A percentile compares a stretch with the other conserved stretches of the same genome.
phyloP scores from a whole-genome alignment of 441 rosid genomes.

The Pelargonium fulgidum region DNA sequence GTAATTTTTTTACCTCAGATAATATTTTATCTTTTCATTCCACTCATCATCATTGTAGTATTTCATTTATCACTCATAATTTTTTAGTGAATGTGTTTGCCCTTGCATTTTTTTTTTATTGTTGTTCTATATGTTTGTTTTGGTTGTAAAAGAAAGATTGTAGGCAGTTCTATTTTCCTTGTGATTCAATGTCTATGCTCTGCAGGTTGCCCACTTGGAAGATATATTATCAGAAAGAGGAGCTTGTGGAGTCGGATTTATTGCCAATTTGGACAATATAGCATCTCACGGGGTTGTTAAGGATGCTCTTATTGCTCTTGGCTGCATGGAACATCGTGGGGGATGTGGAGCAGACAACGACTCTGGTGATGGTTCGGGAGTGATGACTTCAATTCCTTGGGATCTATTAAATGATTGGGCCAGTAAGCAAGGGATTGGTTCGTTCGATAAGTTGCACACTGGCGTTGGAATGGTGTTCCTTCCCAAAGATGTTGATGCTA shows the following conservation, averaged over 20 bases:
- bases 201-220: constrained; percentile 72
- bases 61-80: too few relatives aligned
- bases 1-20: neutral
- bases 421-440: constrained; percentile 57
- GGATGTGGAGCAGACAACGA: constrained; percentile 99
- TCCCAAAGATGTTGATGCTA: constrained; percentile 56
- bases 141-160: constrained; percentile 6
- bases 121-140: neutral
- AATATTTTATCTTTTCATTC: neutral
- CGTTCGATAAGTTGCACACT: constrained; percentile 76
- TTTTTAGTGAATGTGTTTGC: neutral
- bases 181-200: constrained; percentile 7
- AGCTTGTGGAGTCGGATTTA: constrained; percentile 98
- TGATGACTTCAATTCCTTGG: constrained; percentile 99
- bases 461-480: constrained; percentile 98
- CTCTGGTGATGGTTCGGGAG: constrained; percentile 96
- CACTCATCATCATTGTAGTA: neutral
- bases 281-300: constrained; percentile 69
- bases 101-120: neutral
- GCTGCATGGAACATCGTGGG: constrained; percentile 99
- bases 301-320: constrained; percentile 88
- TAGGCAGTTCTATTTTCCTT: constrained; percentile 3
- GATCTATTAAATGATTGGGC: constrained; percentile 85
- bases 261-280: constrained; percentile 86
- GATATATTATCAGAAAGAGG: constrained; percentile 93